Percentiles rank a stretch among this genome's conserved stretches.
Evolutionary conservation across 2,329 filamentous ascomycete species (phyloP).

Genomic region (Fusarium agapanthi): DNA sequence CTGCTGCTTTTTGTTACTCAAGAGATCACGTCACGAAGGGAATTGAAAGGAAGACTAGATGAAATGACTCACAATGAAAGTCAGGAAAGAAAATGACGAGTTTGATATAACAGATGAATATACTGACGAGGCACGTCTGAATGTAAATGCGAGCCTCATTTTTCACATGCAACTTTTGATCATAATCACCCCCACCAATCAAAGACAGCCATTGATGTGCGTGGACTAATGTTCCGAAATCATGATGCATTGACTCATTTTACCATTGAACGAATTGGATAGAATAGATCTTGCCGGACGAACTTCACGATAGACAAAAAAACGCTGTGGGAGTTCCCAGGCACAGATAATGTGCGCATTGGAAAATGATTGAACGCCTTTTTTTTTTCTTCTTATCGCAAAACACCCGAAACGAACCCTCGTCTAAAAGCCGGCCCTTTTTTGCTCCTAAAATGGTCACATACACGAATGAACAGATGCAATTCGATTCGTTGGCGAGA

Average conservation of each 20-base stretch:
- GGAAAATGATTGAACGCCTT: slow-evolving; percentile 24
- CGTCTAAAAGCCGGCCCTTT: slow-evolving; percentile 32
- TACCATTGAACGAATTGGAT: neutral
- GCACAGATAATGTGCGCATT: slow-evolving; percentile 23
- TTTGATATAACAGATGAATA: slow-evolving; percentile 37
- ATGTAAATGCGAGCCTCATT: slow-evolving; percentile 25
- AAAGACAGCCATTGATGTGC: neutral
- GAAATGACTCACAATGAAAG: slow-evolving; percentile 35
- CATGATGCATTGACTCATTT: neutral
- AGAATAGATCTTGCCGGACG: neutral
- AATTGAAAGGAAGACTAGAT: slow-evolving; percentile 15
- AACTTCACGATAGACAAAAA: slow-evolving; percentile 14
- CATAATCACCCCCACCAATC: neutral
- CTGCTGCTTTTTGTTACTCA: slow-evolving; percentile 13
- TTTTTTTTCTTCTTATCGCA: slow-evolving; percentile 28
- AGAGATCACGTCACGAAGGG: slow-evolving; percentile 37
- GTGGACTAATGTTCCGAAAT: neutral
- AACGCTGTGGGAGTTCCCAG: slow-evolving; percentile 4
- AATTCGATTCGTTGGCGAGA: slow-evolving; percentile 14
- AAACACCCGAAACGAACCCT: slow-evolving; percentile 31
- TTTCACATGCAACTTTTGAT: slow-evolving; percentile 5
- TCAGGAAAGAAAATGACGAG: slow-evolving; percentile 32
- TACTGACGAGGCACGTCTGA: slow-evolving; percentile 25
- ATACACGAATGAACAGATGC: slow-evolving; percentile 12
- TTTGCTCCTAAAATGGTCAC: slow-evolving; percentile 34